Percentiles rank a stretch among this genome's conserved stretches.
Conservation (phyloP, 2,329 filamentous ascomycete genomes). For the Magnaporthales sp. region DNA sequence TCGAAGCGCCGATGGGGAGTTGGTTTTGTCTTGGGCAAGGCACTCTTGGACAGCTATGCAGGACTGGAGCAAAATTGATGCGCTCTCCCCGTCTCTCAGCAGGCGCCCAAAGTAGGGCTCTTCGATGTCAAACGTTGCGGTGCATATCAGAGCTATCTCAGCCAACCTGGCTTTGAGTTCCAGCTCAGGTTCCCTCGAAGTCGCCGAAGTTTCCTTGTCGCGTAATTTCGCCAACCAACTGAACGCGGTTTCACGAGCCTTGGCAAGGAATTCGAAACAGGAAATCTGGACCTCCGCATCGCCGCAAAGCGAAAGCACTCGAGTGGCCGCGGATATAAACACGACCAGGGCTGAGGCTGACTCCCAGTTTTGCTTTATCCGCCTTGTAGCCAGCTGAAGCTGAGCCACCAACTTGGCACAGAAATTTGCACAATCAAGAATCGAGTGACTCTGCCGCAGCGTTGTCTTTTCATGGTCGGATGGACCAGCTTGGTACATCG, state of each 20-base stretch:
- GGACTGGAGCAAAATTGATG: constrained; percentile 26
- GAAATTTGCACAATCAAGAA: constrained; percentile 25
- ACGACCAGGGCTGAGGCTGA: constrained; percentile 17
- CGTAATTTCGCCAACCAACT: constrained; percentile 29
- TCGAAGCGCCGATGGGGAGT: constrained; percentile 13
- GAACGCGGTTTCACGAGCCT: constrained; percentile 23
- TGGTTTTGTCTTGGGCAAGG: constrained; percentile 5
- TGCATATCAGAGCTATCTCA: constrained; percentile 32
- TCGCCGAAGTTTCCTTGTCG: constrained; percentile 13
- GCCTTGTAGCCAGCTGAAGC: constrained; percentile 20
- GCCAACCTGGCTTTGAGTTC: constrained; percentile 23
- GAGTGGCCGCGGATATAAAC: constrained; percentile 29
- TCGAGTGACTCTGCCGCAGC: constrained; percentile 20
- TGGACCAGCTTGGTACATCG: constrained; percentile 37
- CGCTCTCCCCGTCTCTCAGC: constrained; percentile 16
- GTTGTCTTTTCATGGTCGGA: constrained; percentile 16
- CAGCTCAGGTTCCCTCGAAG: constrained; percentile 17
- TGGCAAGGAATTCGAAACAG: constrained; percentile 22
- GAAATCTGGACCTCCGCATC: constrained; percentile 11
- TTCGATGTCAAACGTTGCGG: constrained; percentile 35
- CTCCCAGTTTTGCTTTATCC: constrained; percentile 41
- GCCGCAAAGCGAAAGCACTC: constrained; percentile 31
- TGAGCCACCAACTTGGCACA: constrained; percentile 20
- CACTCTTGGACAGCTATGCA: constrained; percentile 26
- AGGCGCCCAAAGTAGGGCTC: constrained; percentile 16